Evolutionary conservation across 208 protist genomes (phyloP).

Genomic region (Leptomonas seymouri): DNA sequence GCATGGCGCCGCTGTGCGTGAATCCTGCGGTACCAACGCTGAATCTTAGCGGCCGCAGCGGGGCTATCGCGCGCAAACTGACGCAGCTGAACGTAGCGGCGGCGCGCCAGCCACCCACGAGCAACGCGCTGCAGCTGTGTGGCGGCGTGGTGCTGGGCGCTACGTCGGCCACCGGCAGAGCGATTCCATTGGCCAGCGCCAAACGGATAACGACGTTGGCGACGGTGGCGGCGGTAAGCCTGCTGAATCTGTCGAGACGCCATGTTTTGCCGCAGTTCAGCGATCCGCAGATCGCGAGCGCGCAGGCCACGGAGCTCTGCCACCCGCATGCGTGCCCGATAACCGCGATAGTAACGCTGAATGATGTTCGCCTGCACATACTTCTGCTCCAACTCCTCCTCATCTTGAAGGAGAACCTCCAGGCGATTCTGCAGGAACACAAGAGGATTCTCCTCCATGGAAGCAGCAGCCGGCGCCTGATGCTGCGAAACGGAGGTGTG

Average conservation of each 20-base stretch:
- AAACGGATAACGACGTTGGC: slow-evolving; percentile 24
- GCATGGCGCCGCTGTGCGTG: slow-evolving; percentile 34
- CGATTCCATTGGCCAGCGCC: slow-evolving; percentile 3
- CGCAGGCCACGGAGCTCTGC: slow-evolving; percentile 30
- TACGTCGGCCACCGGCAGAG: slow-evolving; percentile 20
- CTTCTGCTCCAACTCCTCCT: slow-evolving; percentile 80
- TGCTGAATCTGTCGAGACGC: slow-evolving; percentile 64
- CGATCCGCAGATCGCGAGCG: slow-evolving; percentile 28
- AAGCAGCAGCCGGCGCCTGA: background rate
- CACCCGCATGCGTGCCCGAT: slow-evolving; percentile 44
- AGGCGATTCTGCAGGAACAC: slow-evolving; percentile 67
- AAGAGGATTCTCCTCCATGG: slow-evolving; percentile 41
- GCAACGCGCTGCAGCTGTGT: slow-evolving; percentile 66
- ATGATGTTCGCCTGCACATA: slow-evolving; percentile 59
- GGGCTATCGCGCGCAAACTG: slow-evolving; percentile 37
- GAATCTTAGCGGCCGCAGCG: slow-evolving; percentile 41
- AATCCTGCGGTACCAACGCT: slow-evolving; percentile 58
- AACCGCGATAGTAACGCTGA: slow-evolving; percentile 67
- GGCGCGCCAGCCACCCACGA: slow-evolving; percentile 69
- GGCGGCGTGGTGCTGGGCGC: slow-evolving; percentile 49
- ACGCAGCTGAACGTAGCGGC: slow-evolving; percentile 27
- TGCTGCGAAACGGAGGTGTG: slow-evolving; percentile 13
- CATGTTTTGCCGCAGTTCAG: slow-evolving; percentile 45
- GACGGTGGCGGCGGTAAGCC: slow-evolving; percentile 41
- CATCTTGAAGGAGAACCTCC: slow-evolving; percentile 77